Conservation (phyloP, 345 rosid genomes). For the Garcia nutans region DNA sequence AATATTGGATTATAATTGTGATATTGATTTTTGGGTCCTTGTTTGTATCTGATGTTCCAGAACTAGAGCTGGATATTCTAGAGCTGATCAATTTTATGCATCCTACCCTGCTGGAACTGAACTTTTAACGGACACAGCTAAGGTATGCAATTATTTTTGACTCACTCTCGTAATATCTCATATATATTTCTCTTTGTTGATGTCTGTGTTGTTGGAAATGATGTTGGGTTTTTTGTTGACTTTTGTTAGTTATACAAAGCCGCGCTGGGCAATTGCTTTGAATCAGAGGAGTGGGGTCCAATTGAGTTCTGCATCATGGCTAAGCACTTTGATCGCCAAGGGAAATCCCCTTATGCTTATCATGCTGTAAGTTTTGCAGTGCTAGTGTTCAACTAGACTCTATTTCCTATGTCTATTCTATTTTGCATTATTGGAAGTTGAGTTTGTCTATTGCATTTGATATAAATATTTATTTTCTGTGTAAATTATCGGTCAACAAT, state of each 20-base stretch:
- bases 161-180: not conserved
- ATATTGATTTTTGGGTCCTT: not conserved
- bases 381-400: not conserved
- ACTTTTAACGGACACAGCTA: conserved; percentile 71
- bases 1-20: not conserved
- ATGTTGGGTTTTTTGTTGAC: conserved; percentile 16
- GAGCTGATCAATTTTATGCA: conserved; percentile 86
- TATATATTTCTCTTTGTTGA: conserved; percentile 2
- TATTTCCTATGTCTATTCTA: not conserved
- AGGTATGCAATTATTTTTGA: conserved; percentile 37
- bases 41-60: conserved; percentile 39
- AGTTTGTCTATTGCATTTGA: not conserved
- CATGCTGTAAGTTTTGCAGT: conserved; percentile 58
- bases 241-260: conserved; percentile 68
- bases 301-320: conserved; percentile 76
- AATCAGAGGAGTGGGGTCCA: conserved; percentile 84
- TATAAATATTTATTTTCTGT: not conserved
- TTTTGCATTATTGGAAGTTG: not conserved
- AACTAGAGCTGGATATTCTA: conserved; percentile 84
- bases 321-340: conserved; percentile 94
- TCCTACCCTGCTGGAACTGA: conserved; percentile 95
- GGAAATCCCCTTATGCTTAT: conserved; percentile 84
- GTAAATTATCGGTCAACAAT: not conserved
- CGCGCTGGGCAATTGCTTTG: conserved; percentile 85
- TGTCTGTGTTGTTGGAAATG: not conserved